A percentile compares a stretch with the other conserved stretches of the same genome.
Conservation (phyloP, 78 protist species). For the Paratrimastix pyriformis region DNA sequence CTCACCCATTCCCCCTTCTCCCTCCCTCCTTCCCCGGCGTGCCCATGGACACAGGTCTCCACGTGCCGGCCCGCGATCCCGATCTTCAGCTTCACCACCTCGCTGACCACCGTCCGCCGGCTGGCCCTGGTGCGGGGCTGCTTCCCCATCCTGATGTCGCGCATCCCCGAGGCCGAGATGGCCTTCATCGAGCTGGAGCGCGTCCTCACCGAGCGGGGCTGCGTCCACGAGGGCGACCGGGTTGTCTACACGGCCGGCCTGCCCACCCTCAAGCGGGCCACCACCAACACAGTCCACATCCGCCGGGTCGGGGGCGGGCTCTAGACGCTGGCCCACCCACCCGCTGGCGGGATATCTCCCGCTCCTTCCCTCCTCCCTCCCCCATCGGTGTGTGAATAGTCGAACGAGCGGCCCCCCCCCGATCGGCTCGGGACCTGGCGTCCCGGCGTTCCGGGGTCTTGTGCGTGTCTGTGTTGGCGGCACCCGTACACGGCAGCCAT, state of each 20-base stretch:
- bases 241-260: slow-evolving; percentile 7
- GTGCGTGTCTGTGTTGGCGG: too few relatives aligned
- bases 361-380: too few relatives aligned
- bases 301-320: too few relatives aligned
- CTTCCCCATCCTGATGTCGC: background rate
- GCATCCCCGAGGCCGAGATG: background rate
- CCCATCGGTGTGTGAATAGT: too few relatives aligned
- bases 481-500: too few relatives aligned
- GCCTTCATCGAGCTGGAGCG: background rate
- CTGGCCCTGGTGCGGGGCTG: background rate
- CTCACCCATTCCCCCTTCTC: too few relatives aligned
- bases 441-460: too few relatives aligned
- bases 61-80: background rate
- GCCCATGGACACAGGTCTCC: background rate
- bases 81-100: slow-evolving; percentile 1
- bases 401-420: too few relatives aligned
- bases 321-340: too few relatives aligned
- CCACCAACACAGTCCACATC: slow-evolving; percentile 12
- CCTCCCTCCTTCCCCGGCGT: too few relatives aligned
- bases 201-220: background rate
- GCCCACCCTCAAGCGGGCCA: background rate
- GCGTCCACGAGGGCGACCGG: background rate
- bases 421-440: too few relatives aligned
- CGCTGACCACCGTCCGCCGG: background rate
- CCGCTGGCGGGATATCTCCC: too few relatives aligned